Conservation (phyloP, 2,329 filamentous ascomycete genomes). For the Diaporthe vaccinii region DNA sequence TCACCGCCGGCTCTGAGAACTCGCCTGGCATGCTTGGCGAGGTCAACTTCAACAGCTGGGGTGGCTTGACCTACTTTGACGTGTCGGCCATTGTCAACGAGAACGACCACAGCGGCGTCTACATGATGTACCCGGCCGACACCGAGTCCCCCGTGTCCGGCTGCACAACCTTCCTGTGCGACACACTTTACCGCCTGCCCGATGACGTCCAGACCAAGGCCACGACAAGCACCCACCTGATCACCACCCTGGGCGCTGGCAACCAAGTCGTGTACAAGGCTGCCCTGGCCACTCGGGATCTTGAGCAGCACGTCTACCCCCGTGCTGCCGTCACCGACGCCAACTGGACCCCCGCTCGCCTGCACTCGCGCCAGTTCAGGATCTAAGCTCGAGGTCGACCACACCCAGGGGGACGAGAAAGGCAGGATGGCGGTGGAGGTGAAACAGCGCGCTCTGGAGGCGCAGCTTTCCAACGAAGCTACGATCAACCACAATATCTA, state of each 20-base stretch:
- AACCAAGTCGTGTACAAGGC: conserved; percentile 43
- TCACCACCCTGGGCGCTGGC: conserved; percentile 63
- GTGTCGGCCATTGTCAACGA: conserved; percentile 61
- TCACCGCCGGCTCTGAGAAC: conserved; percentile 49
- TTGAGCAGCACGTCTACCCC: conserved; percentile 34
- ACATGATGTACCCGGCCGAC: conserved; percentile 54
- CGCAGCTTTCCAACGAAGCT: conserved; percentile 41
- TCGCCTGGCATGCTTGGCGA: conserved; percentile 55
- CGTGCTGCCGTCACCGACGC: conserved; percentile 40
- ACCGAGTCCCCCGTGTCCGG: conserved; percentile 51
- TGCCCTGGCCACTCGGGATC: conserved; percentile 31
- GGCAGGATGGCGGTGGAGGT: conserved; percentile 23
- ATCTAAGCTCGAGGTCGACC: neutral
- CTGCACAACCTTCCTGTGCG: conserved; percentile 57
- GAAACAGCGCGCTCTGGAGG: conserved; percentile 40
- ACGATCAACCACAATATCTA: conserved; percentile 36
- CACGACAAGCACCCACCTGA: conserved; percentile 61
- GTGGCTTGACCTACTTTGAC: conserved; percentile 56
- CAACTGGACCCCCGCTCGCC: conserved; percentile 34
- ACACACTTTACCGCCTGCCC: conserved; percentile 65
- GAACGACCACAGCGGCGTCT: conserved; percentile 54
- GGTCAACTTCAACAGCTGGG: conserved; percentile 53
- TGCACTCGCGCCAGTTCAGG: conserved; percentile 24
- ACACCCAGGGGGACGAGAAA: neutral
- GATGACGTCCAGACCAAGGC: conserved; percentile 70